These are phyloP conservation scores for Ogataea henricii DNA, from an alignment of 805 yeast genomes.

Conservation along the genomic window DNA sequence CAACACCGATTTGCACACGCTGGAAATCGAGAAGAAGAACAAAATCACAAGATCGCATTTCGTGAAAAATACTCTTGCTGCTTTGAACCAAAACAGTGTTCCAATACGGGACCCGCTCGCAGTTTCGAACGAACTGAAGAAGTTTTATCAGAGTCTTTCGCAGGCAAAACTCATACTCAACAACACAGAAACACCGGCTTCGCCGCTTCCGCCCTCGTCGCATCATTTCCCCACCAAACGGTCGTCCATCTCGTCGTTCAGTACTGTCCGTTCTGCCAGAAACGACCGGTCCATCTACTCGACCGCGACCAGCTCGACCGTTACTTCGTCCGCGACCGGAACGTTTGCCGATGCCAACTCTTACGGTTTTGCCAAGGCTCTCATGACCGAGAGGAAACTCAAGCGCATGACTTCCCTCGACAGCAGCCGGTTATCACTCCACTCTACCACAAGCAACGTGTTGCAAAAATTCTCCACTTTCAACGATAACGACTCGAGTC, in stretches of 20 bases:
- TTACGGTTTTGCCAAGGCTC: constrained; percentile 32
- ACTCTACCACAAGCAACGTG: constrained; percentile 14
- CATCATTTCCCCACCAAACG: constrained; percentile 11
- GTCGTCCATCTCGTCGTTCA: constrained; percentile 13
- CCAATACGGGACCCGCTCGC: constrained; percentile 24
- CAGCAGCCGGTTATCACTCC: constrained; percentile 20
- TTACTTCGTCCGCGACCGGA: constrained; percentile 1
- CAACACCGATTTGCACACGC: constrained; percentile 75
- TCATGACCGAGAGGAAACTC: constrained; percentile 27
- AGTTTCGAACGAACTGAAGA: constrained; percentile 42
- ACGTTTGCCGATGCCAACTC: constrained; percentile 9
- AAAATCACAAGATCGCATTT: constrained; percentile 46
- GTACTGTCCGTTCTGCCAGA: constrained; percentile 8
- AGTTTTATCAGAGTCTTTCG: constrained; percentile 45
- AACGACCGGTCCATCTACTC: constrained; percentile 16
- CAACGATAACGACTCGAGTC: constrained; percentile 10
- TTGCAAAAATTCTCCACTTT: constrained; percentile 14
- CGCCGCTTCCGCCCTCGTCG: not conserved
- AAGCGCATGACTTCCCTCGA: constrained; percentile 23
- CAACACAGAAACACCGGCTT: not conserved
- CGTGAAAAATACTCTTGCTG: constrained; percentile 50
- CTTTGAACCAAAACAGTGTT: constrained; percentile 39
- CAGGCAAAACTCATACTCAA: constrained; percentile 34
- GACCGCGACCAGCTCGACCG: not conserved
- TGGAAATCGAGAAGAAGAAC: constrained; percentile 39